Base-by-base conservation (phyloP, 2,329 filamentous ascomycete genomes). In the Paracoccidioides lutzii region DNA sequence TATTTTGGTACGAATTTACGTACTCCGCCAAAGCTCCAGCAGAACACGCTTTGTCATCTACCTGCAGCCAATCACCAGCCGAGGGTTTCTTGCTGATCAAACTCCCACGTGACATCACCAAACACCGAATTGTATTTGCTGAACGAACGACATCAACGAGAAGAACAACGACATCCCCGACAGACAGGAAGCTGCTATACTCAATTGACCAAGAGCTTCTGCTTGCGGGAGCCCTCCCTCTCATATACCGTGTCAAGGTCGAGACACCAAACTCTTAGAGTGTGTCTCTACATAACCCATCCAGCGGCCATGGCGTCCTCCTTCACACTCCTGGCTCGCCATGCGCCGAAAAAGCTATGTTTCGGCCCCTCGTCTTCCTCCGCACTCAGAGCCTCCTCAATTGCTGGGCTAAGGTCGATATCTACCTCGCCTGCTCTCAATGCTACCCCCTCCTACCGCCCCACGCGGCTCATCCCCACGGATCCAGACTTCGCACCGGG, bases 291-390 rank as follows among this genome's bases (percentile, higher is more conserved):
- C 15, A 33, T 35, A 35, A 57, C 55, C 52, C 56, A 54, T 58
- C 54, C 58, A 54, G 55, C 59, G 56, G 61, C 57, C 59, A 84
- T 85, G 82, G 78, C 81, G 71, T 79, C 78, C 62, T 74, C 79
- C 53, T 75, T 84, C 69, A 74, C 78, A 67, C 80, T 81, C 67
- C 73, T 83, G 62, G 78, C 78, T 70, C 74, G 77, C 71, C 77
- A 77, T 71, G 75, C 78, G 69, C 76, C 79, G 65, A 81, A 80
- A 73, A 78, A 79, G 67, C 73, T 81, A 61, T 80, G 76, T 68
- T 72, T 78, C 60, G 73, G 76, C 69, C 75, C 78, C 68, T 76
- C 74, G 67, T 70, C 69, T 60, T 69, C 62, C 65, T 64, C 64
- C 61, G 62, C 65, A 64, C 67, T 65, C 61, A 69, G 67, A 66